These are phyloP conservation scores for Taiozyma onychis DNA, from an alignment of 1,139 yeast genomes.

Conservation along the genomic window DNA sequence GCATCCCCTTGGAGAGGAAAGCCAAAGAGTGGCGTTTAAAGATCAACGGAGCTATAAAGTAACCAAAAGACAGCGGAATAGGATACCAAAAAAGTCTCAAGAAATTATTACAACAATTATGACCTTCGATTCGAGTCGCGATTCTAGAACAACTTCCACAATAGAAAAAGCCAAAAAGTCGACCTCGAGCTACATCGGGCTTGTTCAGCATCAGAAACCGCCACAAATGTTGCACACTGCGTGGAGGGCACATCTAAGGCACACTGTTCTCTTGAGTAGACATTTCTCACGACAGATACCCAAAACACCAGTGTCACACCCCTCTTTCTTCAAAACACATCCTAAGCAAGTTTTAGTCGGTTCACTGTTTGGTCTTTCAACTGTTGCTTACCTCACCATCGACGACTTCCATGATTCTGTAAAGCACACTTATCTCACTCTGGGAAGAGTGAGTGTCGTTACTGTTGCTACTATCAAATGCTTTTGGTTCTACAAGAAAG, in stretches of 20 bases:
- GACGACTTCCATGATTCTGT: constrained; percentile 32
- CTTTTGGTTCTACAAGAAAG: constrained; percentile 55
- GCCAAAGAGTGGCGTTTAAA: too few relatives aligned
- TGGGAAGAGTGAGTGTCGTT: constrained; percentile 58
- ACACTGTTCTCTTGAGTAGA: not conserved
- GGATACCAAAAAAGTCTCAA: too few relatives aligned
- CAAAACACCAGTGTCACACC: not conserved
- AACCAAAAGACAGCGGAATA: too few relatives aligned
- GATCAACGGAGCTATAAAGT: too few relatives aligned
- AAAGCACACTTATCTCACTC: constrained; percentile 32
- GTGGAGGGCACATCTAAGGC: not conserved
- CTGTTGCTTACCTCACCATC: constrained; percentile 30
- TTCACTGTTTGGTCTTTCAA: constrained; percentile 4
- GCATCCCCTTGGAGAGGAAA: too few relatives aligned
- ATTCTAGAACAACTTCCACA: too few relatives aligned
- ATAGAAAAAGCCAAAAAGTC: not conserved
- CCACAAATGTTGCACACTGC: not conserved
- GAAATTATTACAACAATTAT: too few relatives aligned
- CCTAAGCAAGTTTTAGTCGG: not conserved
- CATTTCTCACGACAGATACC: not conserved
- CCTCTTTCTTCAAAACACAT: not conserved
- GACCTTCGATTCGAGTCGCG: too few relatives aligned
- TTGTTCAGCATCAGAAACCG: too few relatives aligned
- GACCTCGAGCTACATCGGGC: not conserved
- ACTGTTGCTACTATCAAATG: constrained; percentile 59